Base-by-base conservation (phyloP, 164 flowering plant genomes). In the Magnolia kwangsiensis region DNA sequence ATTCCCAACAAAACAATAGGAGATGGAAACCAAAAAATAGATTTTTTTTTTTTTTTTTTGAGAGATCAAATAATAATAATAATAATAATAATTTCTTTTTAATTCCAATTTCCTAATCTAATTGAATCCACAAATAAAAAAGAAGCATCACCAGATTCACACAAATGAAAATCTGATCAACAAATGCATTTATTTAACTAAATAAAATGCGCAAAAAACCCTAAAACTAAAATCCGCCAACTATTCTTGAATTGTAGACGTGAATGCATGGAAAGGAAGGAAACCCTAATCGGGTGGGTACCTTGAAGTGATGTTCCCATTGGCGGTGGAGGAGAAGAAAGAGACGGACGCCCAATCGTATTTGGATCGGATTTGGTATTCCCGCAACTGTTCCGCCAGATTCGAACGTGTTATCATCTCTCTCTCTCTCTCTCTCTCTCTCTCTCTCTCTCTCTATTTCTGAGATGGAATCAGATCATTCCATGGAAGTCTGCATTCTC, bases 321-420 rank as follows among this genome's bases (percentile, higher is more conserved):
- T 87, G 19, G 95, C 77, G 63, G 94, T 86, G 81, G 96, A 88
- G 21, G 97, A 87, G 85, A 95, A 91, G 81, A 93, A 90, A 16
- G 97, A 93, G 75, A 88, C 86, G 67, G 98, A 91, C 59, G 97
- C 90, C 97, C 95, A 95, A 24, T 95, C 97, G 73, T 91, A 87
- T 84, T 95, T 95, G n/a, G 98, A 91, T 82, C 97, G 90, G 85
- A 85, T 87, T 89, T 95, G 98, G 72, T 95, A 95, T 82, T 93
- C 98, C 73, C 96, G 82, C 63, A 95, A 83, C 86, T 95, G 97
- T 73, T 93, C 97, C 6, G 93, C 97, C 72, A 95, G 83, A 84
- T 92, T 92, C 80, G 96, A 91, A 76, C 98, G 87, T 79, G 98
- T 95, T 65, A 95, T 93, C 97, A 92, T 93, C 67, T 78, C 79